Conservation (phyloP, 148 eudicot species). For the Salicornia ramosissima region DNA sequence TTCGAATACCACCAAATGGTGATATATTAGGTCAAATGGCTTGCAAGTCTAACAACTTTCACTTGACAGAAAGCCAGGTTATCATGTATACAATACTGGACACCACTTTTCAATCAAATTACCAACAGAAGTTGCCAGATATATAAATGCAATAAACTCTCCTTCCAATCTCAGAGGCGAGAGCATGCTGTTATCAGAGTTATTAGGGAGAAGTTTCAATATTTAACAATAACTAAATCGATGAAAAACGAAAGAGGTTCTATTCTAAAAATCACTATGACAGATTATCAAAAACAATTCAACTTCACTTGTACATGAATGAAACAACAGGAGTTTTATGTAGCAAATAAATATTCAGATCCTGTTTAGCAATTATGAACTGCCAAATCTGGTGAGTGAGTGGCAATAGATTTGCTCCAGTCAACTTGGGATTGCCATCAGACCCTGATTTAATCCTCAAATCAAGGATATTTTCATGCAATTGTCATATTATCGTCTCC, state of each 20-base stretch:
- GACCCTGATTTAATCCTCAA: not conserved
- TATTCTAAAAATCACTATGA: slow-evolving; percentile 18
- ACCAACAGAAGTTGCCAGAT: not conserved
- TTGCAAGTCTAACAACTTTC: too few species aligned
- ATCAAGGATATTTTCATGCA: slow-evolving; percentile 1
- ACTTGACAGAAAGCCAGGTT: too few species aligned
- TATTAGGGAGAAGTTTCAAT: not conserved
- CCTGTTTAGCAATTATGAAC: slow-evolving; percentile 2
- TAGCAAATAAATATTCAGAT: slow-evolving; percentile 13
- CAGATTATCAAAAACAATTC: slow-evolving; percentile 9
- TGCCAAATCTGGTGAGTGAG: not conserved
- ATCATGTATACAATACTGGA: not conserved
- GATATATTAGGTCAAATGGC: too few species aligned
- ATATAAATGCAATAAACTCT: not conserved
- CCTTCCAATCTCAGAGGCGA: not conserved
- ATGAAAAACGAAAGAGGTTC: not conserved
- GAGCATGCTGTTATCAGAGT: not conserved
- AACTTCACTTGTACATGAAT: slow-evolving; percentile 24
- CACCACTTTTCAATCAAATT: not conserved
- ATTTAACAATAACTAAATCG: slow-evolving; percentile 7
- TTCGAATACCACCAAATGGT: too few species aligned
- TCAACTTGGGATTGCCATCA: not conserved
- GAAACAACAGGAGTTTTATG: slow-evolving; percentile 16
- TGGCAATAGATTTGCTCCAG: not conserved
- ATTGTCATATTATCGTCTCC: not conserved